These are phyloP conservation scores for Ustilago esculenta DNA, from an alignment of 1,284 basidiomycete genomes.

Conservation along the genomic window DNA sequence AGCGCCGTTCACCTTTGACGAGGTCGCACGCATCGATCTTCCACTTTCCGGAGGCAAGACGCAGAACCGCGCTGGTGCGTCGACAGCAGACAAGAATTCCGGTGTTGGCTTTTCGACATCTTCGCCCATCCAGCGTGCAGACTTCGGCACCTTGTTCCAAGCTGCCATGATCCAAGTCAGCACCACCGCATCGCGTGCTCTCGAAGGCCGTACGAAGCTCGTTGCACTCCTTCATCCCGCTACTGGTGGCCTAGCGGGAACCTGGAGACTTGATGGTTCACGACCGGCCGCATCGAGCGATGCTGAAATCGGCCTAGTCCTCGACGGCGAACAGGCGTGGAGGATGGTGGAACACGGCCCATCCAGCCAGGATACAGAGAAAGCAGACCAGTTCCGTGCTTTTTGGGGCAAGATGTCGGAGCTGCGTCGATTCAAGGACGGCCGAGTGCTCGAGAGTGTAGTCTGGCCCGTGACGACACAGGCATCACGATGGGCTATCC, in stretches of 20 bases:
- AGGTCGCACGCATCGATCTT: constrained; percentile 58
- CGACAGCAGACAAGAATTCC: constrained; percentile 1
- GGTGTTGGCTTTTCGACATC: constrained; percentile 22
- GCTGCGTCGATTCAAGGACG: constrained; percentile 95
- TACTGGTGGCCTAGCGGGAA: constrained; percentile 29
- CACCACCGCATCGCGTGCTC: constrained; percentile 48
- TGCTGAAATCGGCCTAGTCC: constrained; percentile 52
- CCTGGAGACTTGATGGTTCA: constrained; percentile 42
- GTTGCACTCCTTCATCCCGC: constrained; percentile 42
- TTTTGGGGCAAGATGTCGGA: constrained; percentile 95
- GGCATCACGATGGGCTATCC: constrained; percentile 75
- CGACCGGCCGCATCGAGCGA: constrained; percentile 31
- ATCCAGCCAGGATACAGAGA: constrained; percentile 69
- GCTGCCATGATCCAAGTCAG: constrained; percentile 46
- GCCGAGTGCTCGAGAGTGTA: constrained; percentile 88
- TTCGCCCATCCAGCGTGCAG: constrained; percentile 31
- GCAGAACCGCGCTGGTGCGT: neutral
- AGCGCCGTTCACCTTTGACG: constrained; percentile 66
- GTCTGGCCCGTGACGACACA: constrained; percentile 76
- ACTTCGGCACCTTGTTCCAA: constrained; percentile 46
- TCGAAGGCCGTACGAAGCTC: constrained; percentile 44
- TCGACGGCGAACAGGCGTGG: constrained; percentile 57
- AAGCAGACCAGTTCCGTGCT: constrained; percentile 75
- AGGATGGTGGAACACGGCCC: constrained; percentile 69
- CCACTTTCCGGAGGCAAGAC: constrained; percentile 10